These are phyloP conservation scores for Kwoniella botswanensis DNA, from an alignment of 768 basidiomycete species.

Conservation along the genomic window DNA sequence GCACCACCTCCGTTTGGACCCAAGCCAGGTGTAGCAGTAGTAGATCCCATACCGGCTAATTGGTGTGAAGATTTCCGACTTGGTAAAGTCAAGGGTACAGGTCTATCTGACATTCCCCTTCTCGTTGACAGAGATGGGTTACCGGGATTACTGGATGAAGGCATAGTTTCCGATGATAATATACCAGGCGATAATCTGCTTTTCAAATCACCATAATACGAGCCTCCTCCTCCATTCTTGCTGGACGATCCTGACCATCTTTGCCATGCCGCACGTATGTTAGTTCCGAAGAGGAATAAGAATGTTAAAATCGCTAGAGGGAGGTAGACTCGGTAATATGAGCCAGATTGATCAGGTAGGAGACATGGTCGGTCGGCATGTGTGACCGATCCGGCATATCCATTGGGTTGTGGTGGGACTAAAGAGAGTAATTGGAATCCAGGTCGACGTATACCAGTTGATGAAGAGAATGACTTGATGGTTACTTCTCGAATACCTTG, in stretches of 20 bases:
- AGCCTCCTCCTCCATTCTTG: slow-evolving; percentile 6
- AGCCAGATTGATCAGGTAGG: slow-evolving; percentile 80
- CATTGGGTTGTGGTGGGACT: slow-evolving; percentile 60
- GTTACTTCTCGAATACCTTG: slow-evolving; percentile 72
- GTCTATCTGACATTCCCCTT: slow-evolving; percentile 34
- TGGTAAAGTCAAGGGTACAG: slow-evolving; percentile 44
- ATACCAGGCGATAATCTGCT: slow-evolving; percentile 25
- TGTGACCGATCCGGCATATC: slow-evolving; percentile 56
- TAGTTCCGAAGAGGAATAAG: slow-evolving; percentile 52
- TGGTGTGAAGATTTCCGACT: slow-evolving; percentile 41
- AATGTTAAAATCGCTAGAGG: slow-evolving; percentile 72
- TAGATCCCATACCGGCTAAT: slow-evolving; percentile 22
- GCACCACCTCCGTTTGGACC: not conserved
- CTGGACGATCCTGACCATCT: slow-evolving; percentile 24
- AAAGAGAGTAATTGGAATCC: slow-evolving; percentile 91
- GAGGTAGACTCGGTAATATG: slow-evolving; percentile 73
- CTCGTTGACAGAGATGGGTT: slow-evolving; percentile 5
- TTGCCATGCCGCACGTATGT: slow-evolving; percentile 42
- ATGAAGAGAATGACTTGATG: slow-evolving; percentile 87
- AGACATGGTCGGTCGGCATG: slow-evolving; percentile 72
- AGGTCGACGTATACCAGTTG: slow-evolving; percentile 79
- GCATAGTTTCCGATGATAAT: slow-evolving; percentile 18
- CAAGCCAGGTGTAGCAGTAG: slow-evolving; percentile 20
- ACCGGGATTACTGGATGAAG: not conserved
- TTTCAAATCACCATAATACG: slow-evolving; percentile 26